Percentiles rank a stretch among this genome's conserved stretches.
Conservation (phyloP, 345 rosid species). For the Sisymbrium irio region DNA sequence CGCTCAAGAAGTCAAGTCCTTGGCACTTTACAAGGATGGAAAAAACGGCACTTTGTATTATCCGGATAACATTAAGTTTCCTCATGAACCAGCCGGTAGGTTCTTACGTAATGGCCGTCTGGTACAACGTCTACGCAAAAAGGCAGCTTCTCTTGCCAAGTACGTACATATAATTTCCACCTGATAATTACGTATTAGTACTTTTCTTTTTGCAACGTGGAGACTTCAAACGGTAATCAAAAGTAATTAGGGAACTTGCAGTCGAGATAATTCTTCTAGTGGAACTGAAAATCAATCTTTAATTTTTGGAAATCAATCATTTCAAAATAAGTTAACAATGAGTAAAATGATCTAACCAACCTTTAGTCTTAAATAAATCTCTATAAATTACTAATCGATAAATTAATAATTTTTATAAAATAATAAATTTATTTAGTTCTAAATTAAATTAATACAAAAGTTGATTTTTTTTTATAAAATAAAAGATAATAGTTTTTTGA, state of each 20-base stretch:
- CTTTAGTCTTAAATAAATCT: too few species aligned
- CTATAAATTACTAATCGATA: too few species aligned
- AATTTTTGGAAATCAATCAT: not conserved
- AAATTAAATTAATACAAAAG: too few species aligned
- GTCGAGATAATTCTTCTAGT: not conserved
- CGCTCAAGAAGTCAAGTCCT: slow-evolving; percentile 10
- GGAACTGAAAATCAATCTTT: not conserved
- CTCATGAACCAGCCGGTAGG: slow-evolving; percentile 23
- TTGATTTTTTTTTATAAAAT: too few species aligned
- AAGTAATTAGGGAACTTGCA: not conserved
- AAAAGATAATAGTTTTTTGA: too few species aligned
- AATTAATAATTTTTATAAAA: too few species aligned
- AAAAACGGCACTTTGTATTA: not conserved
- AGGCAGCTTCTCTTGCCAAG: slow-evolving; percentile 36
- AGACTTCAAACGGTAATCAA: too few species aligned
- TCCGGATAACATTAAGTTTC: slow-evolving; percentile 18
- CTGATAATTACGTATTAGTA: not conserved
- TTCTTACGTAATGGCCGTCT: slow-evolving; percentile 34
- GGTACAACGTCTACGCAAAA: slow-evolving; percentile 31
- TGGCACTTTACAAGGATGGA: slow-evolving; percentile 28
- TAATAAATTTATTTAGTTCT: too few species aligned
- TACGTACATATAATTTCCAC: slow-evolving; percentile 7
- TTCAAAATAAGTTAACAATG: not conserved
- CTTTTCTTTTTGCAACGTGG: not conserved
- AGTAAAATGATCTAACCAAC: not conserved